Base-by-base conservation (phyloP, 75 land plant species). In the Picea glauca region DNA sequence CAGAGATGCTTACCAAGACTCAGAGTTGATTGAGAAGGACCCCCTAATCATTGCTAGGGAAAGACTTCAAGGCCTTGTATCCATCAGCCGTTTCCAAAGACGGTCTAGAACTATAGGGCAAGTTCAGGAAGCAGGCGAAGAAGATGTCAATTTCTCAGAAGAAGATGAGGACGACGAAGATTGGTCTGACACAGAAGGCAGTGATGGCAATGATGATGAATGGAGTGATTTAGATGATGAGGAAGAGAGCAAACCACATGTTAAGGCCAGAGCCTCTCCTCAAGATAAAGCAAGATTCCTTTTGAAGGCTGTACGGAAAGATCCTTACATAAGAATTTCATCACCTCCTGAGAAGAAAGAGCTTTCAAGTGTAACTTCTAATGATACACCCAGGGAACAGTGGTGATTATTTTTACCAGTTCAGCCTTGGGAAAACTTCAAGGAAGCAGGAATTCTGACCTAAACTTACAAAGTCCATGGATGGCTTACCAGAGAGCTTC, bases 1-100 rank as follows among this genome's bases (percentile, higher is more conserved):
- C 1, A 83, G 96, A 54, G 98, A 97, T 79, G 98, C 98, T 15
- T 97, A 97, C 78, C 80, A 83, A 15, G 90, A 87, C 78, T 88
- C 98, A 31, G 90, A 93, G 57, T 84, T 97, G 82, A 80, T 91
- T 50, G 99, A 93, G 66, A 94, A 97, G 87, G 92, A 97, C 76
- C 85, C 82, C 76, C 76, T 97, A 61, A 75, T 93, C 77, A 62
- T 93, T 32, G 74, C 86, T 40, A 93, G 93, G 86, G 99, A 97
- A 87, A 93, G 89, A 79, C 79, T 97, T 33, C 87, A 90, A 1
- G 77, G 85, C 23, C 92, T 97, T 80, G 98, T 90, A 72, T 77
- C 88, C 5, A 80, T 93, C 21, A 81, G 81, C 15, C 60, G 95
- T 46, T 85, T 84, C 58, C 76, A 81, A 58, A 76, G 75, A 35